Conservation (phyloP, 257 asterid species). For the Ehretia macrophylla region DNA sequence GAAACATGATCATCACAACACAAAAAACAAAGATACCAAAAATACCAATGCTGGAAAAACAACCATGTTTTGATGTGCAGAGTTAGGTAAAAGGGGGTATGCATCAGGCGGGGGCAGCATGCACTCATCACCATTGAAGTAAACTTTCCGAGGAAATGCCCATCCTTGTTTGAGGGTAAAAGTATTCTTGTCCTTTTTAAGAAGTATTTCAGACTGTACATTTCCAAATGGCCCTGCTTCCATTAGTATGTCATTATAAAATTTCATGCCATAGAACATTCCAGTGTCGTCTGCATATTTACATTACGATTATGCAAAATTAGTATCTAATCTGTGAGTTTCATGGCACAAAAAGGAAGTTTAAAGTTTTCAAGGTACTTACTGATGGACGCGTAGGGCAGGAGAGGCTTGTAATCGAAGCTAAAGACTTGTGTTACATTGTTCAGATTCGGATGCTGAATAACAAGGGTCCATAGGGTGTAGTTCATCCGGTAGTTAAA, state of each 20-base stretch:
- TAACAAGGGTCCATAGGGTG: slow-evolving; percentile 80
- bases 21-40: slow-evolving; percentile 25
- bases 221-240: slow-evolving; percentile 80
- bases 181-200: slow-evolving; percentile 65
- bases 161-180: slow-evolving; percentile 80
- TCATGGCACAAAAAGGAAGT: neutral
- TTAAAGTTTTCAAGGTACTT: slow-evolving; percentile 20
- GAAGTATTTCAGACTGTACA: slow-evolving; percentile 73
- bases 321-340: too few relatives aligned
- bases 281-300: slow-evolving; percentile 86
- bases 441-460: slow-evolving; percentile 91
- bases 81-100: slow-evolving; percentile 76
- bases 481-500: slow-evolving; percentile 74
- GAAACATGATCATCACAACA: slow-evolving; percentile 32
- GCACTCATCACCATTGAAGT: slow-evolving; percentile 90
- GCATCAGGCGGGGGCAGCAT: slow-evolving; percentile 82
- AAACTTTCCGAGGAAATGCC: slow-evolving; percentile 87
- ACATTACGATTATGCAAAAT: neutral
- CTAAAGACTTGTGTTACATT: slow-evolving; percentile 89
- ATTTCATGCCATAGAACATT: slow-evolving; percentile 87
- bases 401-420: slow-evolving; percentile 83
- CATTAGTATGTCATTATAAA: slow-evolving; percentile 78
- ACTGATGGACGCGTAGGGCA: slow-evolving; percentile 76
- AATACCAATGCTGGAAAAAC: slow-evolving; percentile 20
- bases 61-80: slow-evolving; percentile 34